Base-by-base conservation (phyloP, 345 rosid genomes). In the Moricandia arvensis region DNA sequence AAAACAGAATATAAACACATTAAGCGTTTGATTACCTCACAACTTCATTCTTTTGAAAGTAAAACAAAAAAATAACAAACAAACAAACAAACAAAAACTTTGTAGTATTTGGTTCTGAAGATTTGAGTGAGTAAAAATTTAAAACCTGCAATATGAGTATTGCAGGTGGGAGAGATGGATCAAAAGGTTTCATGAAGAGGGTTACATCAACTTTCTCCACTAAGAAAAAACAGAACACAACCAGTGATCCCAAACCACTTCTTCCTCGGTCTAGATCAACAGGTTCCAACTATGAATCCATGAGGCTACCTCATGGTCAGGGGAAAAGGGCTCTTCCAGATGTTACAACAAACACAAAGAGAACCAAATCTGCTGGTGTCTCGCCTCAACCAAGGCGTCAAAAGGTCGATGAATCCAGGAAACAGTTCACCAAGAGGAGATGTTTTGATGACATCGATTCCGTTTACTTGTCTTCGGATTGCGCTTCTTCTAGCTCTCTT, bases 191-290 rank as follows among this genome's bases (percentile, higher is more conserved):
- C 53, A 51, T 79, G 61, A 78, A 72, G 66, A 74, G 75, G n/a
- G 69, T 78, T 24, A 35, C 68, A 37, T 79, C 79, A 53, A 75
- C 79, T 0, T 66, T 65, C 53, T 81, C 75, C 71, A 61, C 27
- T 15, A 77, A 34, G 78, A 78, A 73, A 24, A 71, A 53, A 74
- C 72, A 75, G 41, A 74, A 67, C 54, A 62, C 62, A 16, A 54
- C 73, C 7, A 49, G 6, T 49, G 57, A 49, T 49, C 57, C 57
- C 4, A 49, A 49, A 16, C 57, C 57, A 49, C 57, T 16, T 6
- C 57, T 49, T 49, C 57, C 57, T 2, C 57, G 57, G 24, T 49
- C 57, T 24, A 49, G 24, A 49, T 49, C 57, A 49, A 49, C 57
- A 2, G 57, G 57, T 7, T 7, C 57, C 0, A 49, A 7, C 57